A percentile compares a stretch with the other conserved stretches of the same genome.
These are phyloP conservation scores for Coprinopsis sp. DNA, from an alignment of 768 basidiomycete genomes.

Conservation along the genomic window DNA sequence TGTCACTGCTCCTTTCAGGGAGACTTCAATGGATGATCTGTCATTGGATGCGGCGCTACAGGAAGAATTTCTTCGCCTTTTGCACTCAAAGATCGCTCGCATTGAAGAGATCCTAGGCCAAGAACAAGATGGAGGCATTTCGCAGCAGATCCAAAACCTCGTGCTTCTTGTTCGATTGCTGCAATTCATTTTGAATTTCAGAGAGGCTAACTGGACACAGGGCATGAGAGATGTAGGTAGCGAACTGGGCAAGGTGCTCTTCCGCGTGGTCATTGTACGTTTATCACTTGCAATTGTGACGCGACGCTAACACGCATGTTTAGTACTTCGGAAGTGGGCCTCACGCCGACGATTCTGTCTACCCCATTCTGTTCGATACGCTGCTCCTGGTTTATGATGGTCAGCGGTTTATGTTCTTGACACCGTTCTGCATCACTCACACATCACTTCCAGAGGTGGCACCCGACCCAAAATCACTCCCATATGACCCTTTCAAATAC, in stretches of 20 bases:
- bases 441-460: constrained; percentile 49
- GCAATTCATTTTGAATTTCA: constrained; percentile 71
- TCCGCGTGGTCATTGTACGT: constrained; percentile 46
- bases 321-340: constrained; percentile 55
- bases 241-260: constrained; percentile 38
- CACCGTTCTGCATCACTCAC: neutral
- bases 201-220: constrained; percentile 46
- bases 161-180: constrained; percentile 62
- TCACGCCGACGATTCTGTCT: constrained; percentile 51
- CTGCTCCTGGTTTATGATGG: constrained; percentile 72
- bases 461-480: constrained; percentile 46
- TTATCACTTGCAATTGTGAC: neutral
- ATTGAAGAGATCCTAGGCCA: constrained; percentile 28
- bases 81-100: constrained; percentile 42
- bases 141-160: constrained; percentile 18
- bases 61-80: constrained; percentile 48
- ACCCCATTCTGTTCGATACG: constrained; percentile 69
- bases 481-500: constrained; percentile 59
- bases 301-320: neutral
- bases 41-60: constrained; percentile 52
- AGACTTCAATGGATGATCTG: constrained; percentile 36
- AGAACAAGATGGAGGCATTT: constrained; percentile 30
- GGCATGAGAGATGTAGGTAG: constrained; percentile 43
- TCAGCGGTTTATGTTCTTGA: constrained; percentile 26
- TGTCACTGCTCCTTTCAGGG: constrained; percentile 62